These are phyloP conservation scores for Elsinoe perseae DNA, from an alignment of 2,329 filamentous ascomycete species.

Conservation along the genomic window DNA sequence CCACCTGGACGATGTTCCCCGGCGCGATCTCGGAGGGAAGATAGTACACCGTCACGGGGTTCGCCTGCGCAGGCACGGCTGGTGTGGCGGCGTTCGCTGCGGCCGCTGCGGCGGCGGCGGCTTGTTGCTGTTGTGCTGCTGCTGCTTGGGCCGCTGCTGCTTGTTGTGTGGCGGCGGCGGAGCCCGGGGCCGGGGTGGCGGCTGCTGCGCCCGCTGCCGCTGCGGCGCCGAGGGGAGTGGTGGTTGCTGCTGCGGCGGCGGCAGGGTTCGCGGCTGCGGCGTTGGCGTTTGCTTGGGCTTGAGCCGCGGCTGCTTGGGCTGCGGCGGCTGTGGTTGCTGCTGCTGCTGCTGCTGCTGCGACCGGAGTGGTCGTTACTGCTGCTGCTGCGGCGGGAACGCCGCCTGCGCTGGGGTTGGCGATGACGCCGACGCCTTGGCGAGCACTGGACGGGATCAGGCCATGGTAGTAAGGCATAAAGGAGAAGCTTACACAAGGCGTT, in stretches of 20 bases:
- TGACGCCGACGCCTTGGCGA: slow-evolving; percentile 14
- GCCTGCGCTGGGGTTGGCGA: slow-evolving; percentile 16
- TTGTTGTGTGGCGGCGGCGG: background rate
- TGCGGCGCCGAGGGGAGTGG: background rate
- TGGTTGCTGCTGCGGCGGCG: background rate
- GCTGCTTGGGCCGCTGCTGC: background rate
- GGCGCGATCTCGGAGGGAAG: background rate
- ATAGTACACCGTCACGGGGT: slow-evolving; percentile 3
- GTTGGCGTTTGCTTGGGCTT: background rate
- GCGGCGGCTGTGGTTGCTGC: background rate
- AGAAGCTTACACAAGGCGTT: background rate
- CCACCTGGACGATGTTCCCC: slow-evolving; percentile 4
- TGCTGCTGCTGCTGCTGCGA: background rate
- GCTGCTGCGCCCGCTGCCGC: background rate
- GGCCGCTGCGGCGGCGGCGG: background rate
- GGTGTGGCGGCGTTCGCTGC: background rate
- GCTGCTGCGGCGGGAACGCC: background rate
- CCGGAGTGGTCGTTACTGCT: background rate
- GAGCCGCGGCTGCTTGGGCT: background rate
- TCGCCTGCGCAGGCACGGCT: background rate
- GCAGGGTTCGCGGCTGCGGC: slow-evolving; percentile 14
- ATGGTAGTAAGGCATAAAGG: background rate
- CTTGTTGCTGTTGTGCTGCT: background rate
- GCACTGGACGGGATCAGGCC: background rate
- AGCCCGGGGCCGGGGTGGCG: background rate